Evolutionary conservation across 1,284 basidiomycete genomes (phyloP), one percentile per base, ranked within the genome.

Genomic region (Pseudomicrostroma phylloplanum): DNA sequence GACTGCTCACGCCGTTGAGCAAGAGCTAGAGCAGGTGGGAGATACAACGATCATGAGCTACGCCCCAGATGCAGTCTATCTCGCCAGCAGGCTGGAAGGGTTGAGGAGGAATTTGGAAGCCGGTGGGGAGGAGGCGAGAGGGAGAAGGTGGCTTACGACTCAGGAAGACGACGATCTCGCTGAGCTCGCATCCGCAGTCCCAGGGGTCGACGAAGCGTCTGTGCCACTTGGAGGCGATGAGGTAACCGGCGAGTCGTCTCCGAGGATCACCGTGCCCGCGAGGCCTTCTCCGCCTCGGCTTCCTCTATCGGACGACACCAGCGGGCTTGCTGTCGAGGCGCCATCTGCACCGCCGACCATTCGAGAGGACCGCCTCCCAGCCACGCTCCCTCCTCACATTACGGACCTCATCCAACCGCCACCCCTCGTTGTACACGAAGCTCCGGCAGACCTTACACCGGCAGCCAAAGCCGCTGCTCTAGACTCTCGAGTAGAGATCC

Each of bases 1-100:
- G 63, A 76, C 73, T n/a, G 71, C 69, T 3, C 70, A 74, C 56
- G 73, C 73, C 9, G 72, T 76, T 30, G 73, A 76, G 62, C 70
- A 62, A 51, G 73, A 74, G 56, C 64, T 76, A 55, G 73, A 76
- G 57, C 63, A 66, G 15, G 51, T 74, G 55, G 67, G 72, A 12
- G 71, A 74, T 56, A 58, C 63, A n/a, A 63, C 63, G 40, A 61
- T 73, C 36, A 71, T 76, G 72, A 71, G 68, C 46, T 71, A 74
- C 56, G 72, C 73, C 7, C 73, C 72, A 7, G 73, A 76, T 43
- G 66, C 73, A 0, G 66, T 64, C 39, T 76, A 76, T 48, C 67
- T 76, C 17, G 72, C 73, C 17, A 69, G 68, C 21, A 63, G 73
- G 49, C 65, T 76, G 21, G 71, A 76, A 48, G 67, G 65, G 15